A percentile compares a stretch with the other conserved stretches of the same genome.
Conservation (phyloP, 371 early-diverging fungal genomes). For the Mortierella sp. region DNA sequence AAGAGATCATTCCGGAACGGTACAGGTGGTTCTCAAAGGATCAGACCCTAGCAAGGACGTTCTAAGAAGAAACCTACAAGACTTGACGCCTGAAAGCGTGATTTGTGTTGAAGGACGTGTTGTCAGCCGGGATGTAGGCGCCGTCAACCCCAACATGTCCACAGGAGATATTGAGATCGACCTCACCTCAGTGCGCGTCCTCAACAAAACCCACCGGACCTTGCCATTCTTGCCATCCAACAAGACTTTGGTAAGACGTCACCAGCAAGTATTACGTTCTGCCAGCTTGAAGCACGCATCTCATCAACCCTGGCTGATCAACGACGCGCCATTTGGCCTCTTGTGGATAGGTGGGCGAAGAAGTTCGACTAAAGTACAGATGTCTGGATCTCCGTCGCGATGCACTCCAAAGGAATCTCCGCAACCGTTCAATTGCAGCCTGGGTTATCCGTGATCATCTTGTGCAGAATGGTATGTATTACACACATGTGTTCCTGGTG, state of each 20-base stretch:
- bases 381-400: slow-evolving; percentile 86
- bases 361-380: slow-evolving; percentile 80
- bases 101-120: slow-evolving; percentile 74
- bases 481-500: neutral
- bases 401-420: slow-evolving; percentile 79
- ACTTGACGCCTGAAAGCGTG: slow-evolving; percentile 71
- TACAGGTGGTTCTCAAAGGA: slow-evolving; percentile 69
- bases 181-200: slow-evolving; percentile 64
- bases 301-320: neutral
- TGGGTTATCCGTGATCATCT: slow-evolving; percentile 71
- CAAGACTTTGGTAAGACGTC: slow-evolving; percentile 62
- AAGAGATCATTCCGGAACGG: slow-evolving; percentile 73
- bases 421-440: slow-evolving; percentile 71
- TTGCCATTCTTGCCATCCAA: slow-evolving; percentile 81
- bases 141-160: slow-evolving; percentile 60
- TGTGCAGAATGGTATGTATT: slow-evolving; percentile 24
- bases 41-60: slow-evolving; percentile 24
- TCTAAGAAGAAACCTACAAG: slow-evolving; percentile 56
- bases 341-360: slow-evolving; percentile 78
- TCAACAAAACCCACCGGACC: slow-evolving; percentile 75
- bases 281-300: neutral
- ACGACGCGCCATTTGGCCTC: neutral
- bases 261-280: neutral
- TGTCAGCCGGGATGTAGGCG: slow-evolving; percentile 60
- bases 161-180: slow-evolving; percentile 82